Evolutionary conservation across 2,329 filamentous ascomycete species (phyloP).

Genomic region (Claviceps citrina): DNA sequence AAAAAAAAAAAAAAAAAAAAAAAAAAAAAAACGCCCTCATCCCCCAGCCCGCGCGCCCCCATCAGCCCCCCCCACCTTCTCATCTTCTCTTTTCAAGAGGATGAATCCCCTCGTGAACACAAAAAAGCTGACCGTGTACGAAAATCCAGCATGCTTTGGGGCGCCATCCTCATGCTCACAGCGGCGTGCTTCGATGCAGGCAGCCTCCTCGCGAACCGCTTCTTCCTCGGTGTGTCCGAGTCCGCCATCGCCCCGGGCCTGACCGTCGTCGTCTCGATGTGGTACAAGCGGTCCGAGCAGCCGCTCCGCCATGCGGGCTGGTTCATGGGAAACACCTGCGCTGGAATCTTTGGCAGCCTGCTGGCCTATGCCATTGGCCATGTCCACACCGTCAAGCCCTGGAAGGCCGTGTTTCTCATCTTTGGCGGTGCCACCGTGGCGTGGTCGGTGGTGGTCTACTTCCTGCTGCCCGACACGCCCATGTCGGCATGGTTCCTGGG

Average conservation of each 20-base stretch:
- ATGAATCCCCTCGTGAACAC: neutral
- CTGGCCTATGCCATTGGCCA: constrained; percentile 18
- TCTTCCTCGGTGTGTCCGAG: constrained; percentile 20
- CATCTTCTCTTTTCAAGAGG: neutral
- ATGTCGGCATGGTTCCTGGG: constrained; percentile 15
- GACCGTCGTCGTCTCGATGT: constrained; percentile 18
- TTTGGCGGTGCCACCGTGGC: constrained; percentile 11
- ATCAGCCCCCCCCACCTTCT: neutral
- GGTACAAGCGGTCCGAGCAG: constrained; percentile 18
- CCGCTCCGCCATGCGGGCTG: constrained; percentile 18
- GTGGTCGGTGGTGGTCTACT: constrained; percentile 11
- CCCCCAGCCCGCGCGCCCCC: too few relatives aligned
- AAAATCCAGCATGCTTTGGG: constrained; percentile 16
- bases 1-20: too few relatives aligned
- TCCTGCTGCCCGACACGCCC: constrained; percentile 12
- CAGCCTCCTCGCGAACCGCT: constrained; percentile 17
- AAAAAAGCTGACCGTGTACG: neutral
- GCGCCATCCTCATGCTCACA: constrained; percentile 27
- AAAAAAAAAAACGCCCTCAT: too few relatives aligned
- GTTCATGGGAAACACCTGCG: constrained; percentile 19
- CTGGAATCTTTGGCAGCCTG: constrained; percentile 15
- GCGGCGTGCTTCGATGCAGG: constrained; percentile 20
- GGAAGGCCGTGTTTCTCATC: constrained; percentile 17
- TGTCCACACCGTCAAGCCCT: constrained; percentile 8
- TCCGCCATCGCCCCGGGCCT: constrained; percentile 17